Conservation (phyloP, 2,329 filamentous ascomycete species). For the Lasiodiplodia gonubiensis region DNA sequence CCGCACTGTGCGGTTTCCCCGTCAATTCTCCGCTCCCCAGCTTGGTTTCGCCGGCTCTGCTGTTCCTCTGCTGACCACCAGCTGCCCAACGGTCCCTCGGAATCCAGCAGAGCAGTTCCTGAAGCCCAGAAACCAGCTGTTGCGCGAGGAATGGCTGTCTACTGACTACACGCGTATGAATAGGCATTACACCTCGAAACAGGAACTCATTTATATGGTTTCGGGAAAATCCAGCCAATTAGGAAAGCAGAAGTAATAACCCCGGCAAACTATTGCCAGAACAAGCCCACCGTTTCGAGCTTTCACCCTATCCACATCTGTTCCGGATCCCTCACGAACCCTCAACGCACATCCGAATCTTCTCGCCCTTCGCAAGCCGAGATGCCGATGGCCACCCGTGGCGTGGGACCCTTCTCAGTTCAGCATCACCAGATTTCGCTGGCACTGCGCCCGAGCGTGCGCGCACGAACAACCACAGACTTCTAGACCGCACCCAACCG, state of each 20-base stretch:
- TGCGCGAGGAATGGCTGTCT: not conserved
- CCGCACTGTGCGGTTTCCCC: not conserved
- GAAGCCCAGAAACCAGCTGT: not conserved
- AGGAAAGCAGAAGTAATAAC: not conserved
- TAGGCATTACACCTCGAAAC: not conserved
- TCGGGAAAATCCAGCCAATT: not conserved
- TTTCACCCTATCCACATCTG: not conserved
- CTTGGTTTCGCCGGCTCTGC: slow-evolving; percentile 6
- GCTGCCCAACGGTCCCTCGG: not conserved
- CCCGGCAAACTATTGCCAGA: not conserved
- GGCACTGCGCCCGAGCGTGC: not conserved
- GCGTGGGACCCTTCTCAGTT: not conserved
- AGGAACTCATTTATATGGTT: not conserved
- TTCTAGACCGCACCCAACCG: not conserved
- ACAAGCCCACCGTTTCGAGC: not conserved
- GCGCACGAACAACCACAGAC: not conserved
- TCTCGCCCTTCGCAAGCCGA: not conserved
- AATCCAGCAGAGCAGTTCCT: not conserved
- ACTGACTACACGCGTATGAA: not conserved
- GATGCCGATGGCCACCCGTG: not conserved
- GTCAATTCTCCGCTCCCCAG: not conserved
- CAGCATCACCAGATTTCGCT: not conserved
- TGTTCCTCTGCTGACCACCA: slow-evolving; percentile 1
- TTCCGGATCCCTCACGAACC: not conserved
- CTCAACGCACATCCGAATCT: not conserved